These are phyloP conservation scores for Tolypocladium sp. DNA, from an alignment of 2,329 filamentous ascomycete species.

Conservation along the genomic window DNA sequence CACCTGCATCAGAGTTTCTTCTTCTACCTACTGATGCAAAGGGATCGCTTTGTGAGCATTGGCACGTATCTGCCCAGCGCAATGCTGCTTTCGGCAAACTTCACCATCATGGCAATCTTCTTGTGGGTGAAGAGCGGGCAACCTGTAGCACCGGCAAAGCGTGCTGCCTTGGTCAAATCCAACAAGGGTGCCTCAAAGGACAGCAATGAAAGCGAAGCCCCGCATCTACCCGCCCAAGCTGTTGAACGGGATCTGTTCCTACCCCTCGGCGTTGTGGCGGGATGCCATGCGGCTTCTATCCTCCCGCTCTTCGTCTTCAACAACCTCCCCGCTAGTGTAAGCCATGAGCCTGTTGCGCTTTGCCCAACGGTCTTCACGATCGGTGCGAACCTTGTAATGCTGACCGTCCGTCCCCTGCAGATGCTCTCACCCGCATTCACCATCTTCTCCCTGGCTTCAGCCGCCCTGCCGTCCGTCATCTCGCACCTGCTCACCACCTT, in stretches of 20 bases:
- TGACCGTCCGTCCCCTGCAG: slow-evolving; percentile 25
- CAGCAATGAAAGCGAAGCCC: slow-evolving; percentile 20
- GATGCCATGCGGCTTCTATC: slow-evolving; percentile 66
- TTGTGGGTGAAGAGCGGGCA: slow-evolving; percentile 88
- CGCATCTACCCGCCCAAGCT: slow-evolving; percentile 9
- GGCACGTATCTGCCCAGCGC: slow-evolving; percentile 94
- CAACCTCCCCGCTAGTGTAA: slow-evolving; percentile 55
- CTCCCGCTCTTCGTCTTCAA: slow-evolving; percentile 85
- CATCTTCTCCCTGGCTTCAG: slow-evolving; percentile 45
- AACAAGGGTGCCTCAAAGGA: background rate
- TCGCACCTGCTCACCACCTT: slow-evolving; percentile 43
- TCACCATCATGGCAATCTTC: slow-evolving; percentile 88
- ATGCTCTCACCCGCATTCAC: slow-evolving; percentile 50
- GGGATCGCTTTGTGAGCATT: slow-evolving; percentile 91
- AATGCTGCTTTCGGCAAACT: slow-evolving; percentile 93
- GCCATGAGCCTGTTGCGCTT: slow-evolving; percentile 14
- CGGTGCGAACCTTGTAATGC: background rate
- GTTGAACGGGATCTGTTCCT: slow-evolving; percentile 60
- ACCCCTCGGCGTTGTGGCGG: slow-evolving; percentile 63
- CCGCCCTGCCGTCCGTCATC: slow-evolving; percentile 46
- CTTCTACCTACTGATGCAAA: slow-evolving; percentile 91
- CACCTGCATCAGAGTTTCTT: slow-evolving; percentile 99
- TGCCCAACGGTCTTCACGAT: background rate
- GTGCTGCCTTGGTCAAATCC: background rate
- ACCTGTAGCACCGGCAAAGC: slow-evolving; percentile 2